Evolutionary conservation across 2,329 filamentous ascomycete species (phyloP), one percentile per base, ranked within the genome.

Genomic region (Fusarium papillatum): DNA sequence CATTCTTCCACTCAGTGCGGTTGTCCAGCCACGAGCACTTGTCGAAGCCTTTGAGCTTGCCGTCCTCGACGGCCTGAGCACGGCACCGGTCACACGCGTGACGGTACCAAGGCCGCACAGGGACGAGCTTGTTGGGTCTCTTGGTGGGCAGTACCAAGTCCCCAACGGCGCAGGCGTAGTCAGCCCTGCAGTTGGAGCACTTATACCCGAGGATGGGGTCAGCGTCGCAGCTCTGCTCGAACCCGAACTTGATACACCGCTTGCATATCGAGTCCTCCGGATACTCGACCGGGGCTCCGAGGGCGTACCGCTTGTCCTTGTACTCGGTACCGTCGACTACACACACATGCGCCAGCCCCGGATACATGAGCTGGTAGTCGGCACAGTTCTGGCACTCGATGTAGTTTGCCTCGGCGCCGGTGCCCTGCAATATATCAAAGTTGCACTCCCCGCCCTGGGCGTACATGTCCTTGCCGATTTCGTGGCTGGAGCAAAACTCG

Each of bases 341-440:
- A 31, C 77, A 78, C 13, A 61, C 57, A 4, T 70, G 66, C 19
- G 46, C 69, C 7, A 17, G 8, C 2, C 34, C 53, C 11, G 65
- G 68, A 17, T 36, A 65, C 17, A 6, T 38, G 17, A 69, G 73
- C n/a, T 77, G 76, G 46, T 64, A 22, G 36, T 78, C 50, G 41
- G 77, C 75, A 36, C 77, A 78, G 39, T 79, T 74, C 14, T 69
- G 43, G 29, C 77, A 78, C 48, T 78, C 69, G 31, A 62, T 5
- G 13, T 62, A n/a, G 7, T 68, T 64, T 9, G 70, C 38, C 22
- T 19, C 4, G 22, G 61, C 66, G 5, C 2, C 31, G 31, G 31
- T 17, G 46, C 57, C 57, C 11, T 69, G 16, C 22, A 14, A 53
- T 70, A 64, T 65, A 48, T 39, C 70, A 68, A 59, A 50, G 61